phyloP scores from a whole-genome alignment of 768 basidiomycete species.

The Lyophyllum decastes region DNA sequence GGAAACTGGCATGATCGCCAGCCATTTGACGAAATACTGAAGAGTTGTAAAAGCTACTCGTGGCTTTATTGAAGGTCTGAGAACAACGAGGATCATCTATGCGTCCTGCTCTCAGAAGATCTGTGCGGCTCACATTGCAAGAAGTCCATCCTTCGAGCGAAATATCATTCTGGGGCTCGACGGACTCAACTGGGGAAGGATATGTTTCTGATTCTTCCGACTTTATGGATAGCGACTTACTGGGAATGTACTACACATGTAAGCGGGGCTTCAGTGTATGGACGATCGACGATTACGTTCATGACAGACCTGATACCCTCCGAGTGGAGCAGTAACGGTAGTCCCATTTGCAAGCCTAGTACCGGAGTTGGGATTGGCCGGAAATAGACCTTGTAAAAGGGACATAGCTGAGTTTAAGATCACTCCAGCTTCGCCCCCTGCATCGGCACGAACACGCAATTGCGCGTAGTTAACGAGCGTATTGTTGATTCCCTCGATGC shows the following conservation, averaged over 20 bases:
- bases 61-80: slow-evolving; percentile 51
- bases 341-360: slow-evolving; percentile 70
- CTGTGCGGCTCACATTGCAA: slow-evolving; percentile 45
- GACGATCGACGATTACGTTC: not conserved
- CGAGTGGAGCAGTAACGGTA: slow-evolving; percentile 55
- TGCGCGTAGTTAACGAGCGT: slow-evolving; percentile 37
- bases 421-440: slow-evolving; percentile 69
- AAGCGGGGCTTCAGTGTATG: not conserved
- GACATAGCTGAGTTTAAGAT: slow-evolving; percentile 68
- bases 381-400: slow-evolving; percentile 70
- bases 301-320: slow-evolving; percentile 59
- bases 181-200: slow-evolving; percentile 51
- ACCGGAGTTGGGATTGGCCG: slow-evolving; percentile 43
- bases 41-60: slow-evolving; percentile 56
- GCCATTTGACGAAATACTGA: slow-evolving; percentile 47
- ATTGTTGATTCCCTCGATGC: slow-evolving; percentile 45
- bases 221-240: slow-evolving; percentile 23
- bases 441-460: slow-evolving; percentile 59
- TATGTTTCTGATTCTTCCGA: not conserved
- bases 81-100: not conserved
- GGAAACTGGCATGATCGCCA: slow-evolving; percentile 46
- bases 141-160: slow-evolving; percentile 68
- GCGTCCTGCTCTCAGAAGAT: not conserved
- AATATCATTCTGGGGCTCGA: slow-evolving; percentile 60
- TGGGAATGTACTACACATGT: slow-evolving; percentile 34